Percentiles rank a stretch among this genome's conserved stretches.
Conservation (phyloP, 2,329 filamentous ascomycete genomes). For the Claviceps spartinae region DNA sequence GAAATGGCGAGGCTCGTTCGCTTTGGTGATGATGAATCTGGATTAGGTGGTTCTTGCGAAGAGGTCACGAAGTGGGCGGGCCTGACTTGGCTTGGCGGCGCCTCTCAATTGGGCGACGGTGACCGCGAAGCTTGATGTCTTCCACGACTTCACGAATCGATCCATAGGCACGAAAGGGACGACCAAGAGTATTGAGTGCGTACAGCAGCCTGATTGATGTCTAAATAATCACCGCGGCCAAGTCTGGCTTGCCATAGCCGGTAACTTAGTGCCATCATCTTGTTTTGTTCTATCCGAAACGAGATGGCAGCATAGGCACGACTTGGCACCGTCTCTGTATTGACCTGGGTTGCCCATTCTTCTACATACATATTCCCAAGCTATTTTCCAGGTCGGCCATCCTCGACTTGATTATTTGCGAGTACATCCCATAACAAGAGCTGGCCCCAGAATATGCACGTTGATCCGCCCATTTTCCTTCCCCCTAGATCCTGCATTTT, state of each 20-base stretch:
- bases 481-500: background rate
- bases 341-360: background rate
- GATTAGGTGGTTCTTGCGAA: conserved; percentile 9
- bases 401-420: background rate
- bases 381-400: background rate
- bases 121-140: background rate
- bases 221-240: background rate
- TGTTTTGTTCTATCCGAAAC: background rate
- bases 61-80: background rate
- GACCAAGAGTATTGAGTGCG: background rate
- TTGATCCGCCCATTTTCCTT: background rate
- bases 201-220: background rate
- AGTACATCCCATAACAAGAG: background rate
- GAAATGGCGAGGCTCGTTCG: background rate
- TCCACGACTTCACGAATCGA: background rate
- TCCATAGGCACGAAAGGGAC: background rate
- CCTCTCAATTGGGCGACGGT: background rate
- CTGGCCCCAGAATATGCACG: background rate
- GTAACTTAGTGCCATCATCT: background rate
- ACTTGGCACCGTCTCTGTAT: background rate
- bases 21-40: background rate
- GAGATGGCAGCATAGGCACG: background rate
- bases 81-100: background rate
- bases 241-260: background rate
- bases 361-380: background rate